These are phyloP conservation scores for Globisporangium abappressorium DNA, from an alignment of 352 stramenopile species.

Conservation along the genomic window DNA sequence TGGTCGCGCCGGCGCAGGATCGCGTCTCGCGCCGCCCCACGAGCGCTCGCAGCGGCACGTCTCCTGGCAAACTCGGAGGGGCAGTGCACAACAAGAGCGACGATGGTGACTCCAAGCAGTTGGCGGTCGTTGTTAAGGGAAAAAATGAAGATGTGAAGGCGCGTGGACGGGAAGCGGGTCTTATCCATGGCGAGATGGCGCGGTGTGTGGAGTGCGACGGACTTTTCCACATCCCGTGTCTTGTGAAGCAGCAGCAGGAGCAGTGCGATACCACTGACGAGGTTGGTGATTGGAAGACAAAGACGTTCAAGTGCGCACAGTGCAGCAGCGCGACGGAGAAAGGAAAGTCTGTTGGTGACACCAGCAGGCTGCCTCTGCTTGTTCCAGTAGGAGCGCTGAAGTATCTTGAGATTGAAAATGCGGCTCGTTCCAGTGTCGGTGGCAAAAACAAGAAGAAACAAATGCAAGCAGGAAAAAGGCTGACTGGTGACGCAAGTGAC, in stretches of 20 bases:
- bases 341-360: background rate
- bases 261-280: background rate
- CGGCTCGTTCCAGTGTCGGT: background rate
- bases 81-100: background rate
- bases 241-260: constrained; percentile 14
- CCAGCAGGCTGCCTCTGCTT: constrained; percentile 7
- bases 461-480: constrained; percentile 3
- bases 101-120: background rate
- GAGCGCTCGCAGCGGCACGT: background rate
- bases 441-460: constrained; percentile 6
- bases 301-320: constrained; percentile 19
- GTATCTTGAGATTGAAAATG: constrained; percentile 17
- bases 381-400: constrained; percentile 28
- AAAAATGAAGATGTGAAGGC: background rate
- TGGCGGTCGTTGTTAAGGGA: background rate
- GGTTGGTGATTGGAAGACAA: background rate
- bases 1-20: constrained; percentile 3
- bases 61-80: background rate
- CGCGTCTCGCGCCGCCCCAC: background rate
- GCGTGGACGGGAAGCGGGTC: no score
- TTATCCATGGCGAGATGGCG: constrained; percentile 16
- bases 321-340: constrained; percentile 13
- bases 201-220: constrained; percentile 37
- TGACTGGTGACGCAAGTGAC: constrained; percentile 1
- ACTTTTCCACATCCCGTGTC: constrained; percentile 42